A percentile compares a stretch with the other conserved stretches of the same genome.
These are phyloP conservation scores for Vararia minispora DNA, from an alignment of 768 basidiomycete species.

Conservation along the genomic window DNA sequence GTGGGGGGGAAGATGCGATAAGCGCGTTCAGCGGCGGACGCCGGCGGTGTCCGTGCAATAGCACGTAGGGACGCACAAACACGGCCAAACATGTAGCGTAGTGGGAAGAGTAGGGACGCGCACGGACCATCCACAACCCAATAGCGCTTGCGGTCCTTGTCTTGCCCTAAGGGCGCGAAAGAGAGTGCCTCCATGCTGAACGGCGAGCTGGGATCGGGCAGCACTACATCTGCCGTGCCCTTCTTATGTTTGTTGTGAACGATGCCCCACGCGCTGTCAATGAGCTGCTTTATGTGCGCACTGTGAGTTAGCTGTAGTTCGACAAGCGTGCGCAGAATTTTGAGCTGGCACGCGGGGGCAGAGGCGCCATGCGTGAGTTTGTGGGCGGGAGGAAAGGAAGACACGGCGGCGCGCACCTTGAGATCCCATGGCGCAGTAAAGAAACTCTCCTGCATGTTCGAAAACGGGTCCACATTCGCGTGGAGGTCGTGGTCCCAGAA, in stretches of 20 bases:
- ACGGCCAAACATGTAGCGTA: slow-evolving; percentile 48
- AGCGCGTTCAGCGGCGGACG: slow-evolving; percentile 22
- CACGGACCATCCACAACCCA: slow-evolving; percentile 88
- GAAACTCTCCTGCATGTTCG: slow-evolving; percentile 55
- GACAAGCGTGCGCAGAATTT: slow-evolving; percentile 73
- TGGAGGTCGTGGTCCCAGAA: slow-evolving; percentile 69
- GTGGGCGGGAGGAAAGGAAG: slow-evolving; percentile 15
- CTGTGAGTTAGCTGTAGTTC: slow-evolving; percentile 72
- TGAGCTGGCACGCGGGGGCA: slow-evolving; percentile 40
- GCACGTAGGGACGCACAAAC: slow-evolving; percentile 44
- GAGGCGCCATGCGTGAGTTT: slow-evolving; percentile 15
- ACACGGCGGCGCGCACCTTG: slow-evolving; percentile 59
- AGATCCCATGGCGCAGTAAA: slow-evolving; percentile 74
- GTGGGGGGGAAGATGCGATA: slow-evolving; percentile 16
- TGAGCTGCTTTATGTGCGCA: slow-evolving; percentile 52
- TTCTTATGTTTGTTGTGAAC: slow-evolving; percentile 76
- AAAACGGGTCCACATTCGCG: slow-evolving; percentile 67
- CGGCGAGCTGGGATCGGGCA: slow-evolving; percentile 47
- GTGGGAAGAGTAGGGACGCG: slow-evolving; percentile 24
- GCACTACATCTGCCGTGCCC: slow-evolving; percentile 40
- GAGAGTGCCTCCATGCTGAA: slow-evolving; percentile 54
- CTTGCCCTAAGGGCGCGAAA: slow-evolving; percentile 67
- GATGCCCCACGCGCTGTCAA: slow-evolving; percentile 84
- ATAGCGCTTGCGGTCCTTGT: slow-evolving; percentile 63
- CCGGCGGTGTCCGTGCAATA: slow-evolving; percentile 32